Evolutionary conservation across 2,329 filamentous ascomycete species (phyloP).

Genomic region (Monilinia fructicola): DNA sequence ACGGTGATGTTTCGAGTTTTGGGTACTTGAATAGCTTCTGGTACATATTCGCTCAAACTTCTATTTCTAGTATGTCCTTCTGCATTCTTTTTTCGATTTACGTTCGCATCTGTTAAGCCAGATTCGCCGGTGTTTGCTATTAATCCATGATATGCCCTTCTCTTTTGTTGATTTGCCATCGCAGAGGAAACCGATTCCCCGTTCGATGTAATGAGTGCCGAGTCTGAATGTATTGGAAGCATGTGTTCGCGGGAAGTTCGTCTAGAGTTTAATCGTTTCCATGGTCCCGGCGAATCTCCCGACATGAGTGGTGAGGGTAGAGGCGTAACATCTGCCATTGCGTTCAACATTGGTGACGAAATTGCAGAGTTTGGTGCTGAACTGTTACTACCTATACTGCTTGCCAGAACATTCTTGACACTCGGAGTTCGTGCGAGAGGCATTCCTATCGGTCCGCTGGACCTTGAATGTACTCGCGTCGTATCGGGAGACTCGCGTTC

Average conservation of each 20-base stretch:
- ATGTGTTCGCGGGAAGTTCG: slow-evolving; percentile 50
- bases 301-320: slow-evolving; percentile 72
- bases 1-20: slow-evolving; percentile 71
- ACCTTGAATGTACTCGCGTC: slow-evolving; percentile 23
- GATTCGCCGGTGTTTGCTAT: slow-evolving; percentile 32
- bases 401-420: slow-evolving; percentile 54
- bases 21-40: slow-evolving; percentile 66
- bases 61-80: slow-evolving; percentile 66
- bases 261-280: slow-evolving; percentile 55
- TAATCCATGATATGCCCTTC: slow-evolving; percentile 56
- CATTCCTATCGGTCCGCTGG: slow-evolving; percentile 34
- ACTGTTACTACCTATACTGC: slow-evolving; percentile 46
- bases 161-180: slow-evolving; percentile 53
- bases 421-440: slow-evolving; percentile 61
- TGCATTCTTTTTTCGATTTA: slow-evolving; percentile 35
- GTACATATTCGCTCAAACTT: slow-evolving; percentile 85
- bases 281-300: slow-evolving; percentile 64
- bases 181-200: slow-evolving; percentile 55
- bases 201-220: slow-evolving; percentile 51
- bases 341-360: slow-evolving; percentile 72
- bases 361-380: slow-evolving; percentile 65
- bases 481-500: slow-evolving; percentile 29
- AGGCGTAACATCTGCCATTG: slow-evolving; percentile 76
- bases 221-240: slow-evolving; percentile 44
- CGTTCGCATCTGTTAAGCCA: slow-evolving; percentile 28